Percentiles rank a stretch among this genome's conserved stretches.
Evolutionary conservation across 352 stramenopile species (phyloP).

Genomic region (Phytophthora tubulina): DNA sequence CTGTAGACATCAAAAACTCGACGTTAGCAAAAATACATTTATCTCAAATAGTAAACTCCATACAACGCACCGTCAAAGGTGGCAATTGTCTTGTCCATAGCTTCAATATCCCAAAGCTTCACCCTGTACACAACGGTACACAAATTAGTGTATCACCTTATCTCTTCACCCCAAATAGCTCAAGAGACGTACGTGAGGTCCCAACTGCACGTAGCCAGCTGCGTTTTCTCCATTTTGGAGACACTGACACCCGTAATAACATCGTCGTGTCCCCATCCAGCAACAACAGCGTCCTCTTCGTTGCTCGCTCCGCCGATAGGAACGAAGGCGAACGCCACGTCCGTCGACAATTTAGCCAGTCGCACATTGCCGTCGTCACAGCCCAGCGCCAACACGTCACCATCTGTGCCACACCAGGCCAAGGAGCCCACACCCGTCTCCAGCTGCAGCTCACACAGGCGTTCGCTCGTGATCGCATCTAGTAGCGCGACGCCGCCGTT

Average conservation of each 20-base stretch:
- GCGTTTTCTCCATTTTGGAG: conserved; percentile 55
- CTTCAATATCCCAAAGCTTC: conserved; percentile 78
- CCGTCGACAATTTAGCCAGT: conserved; percentile 49
- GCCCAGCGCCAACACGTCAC: conserved; percentile 62
- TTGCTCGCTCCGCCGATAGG: conserved; percentile 26
- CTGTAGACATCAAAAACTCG: conserved; percentile 31
- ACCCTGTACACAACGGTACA: conserved; percentile 42
- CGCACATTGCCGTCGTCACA: conserved; percentile 83
- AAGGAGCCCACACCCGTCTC: conserved; percentile 59
- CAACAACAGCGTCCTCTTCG: conserved; percentile 16
- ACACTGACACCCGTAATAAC: conserved; percentile 65
- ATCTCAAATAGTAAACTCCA: not conserved
- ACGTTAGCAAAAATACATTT: conserved; percentile 1
- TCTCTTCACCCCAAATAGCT: not conserved
- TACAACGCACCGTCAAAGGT: conserved; percentile 59
- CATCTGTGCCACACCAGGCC: conserved; percentile 61
- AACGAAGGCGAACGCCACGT: conserved; percentile 54
- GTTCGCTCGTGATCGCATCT: conserved; percentile 50
- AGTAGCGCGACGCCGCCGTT: conserved; percentile 66
- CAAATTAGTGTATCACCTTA: conserved; percentile 1
- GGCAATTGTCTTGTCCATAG: conserved; percentile 56
- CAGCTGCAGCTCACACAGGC: conserved; percentile 55
- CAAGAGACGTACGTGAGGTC: conserved; percentile 64
- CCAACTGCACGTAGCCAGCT: conserved; percentile 70
- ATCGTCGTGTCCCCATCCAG: conserved; percentile 71